A percentile compares a stretch with the other conserved stretches of the same genome.
Evolutionary conservation across 129 eudicot genomes (phyloP).

Genomic region (Solidago caesia): DNA sequence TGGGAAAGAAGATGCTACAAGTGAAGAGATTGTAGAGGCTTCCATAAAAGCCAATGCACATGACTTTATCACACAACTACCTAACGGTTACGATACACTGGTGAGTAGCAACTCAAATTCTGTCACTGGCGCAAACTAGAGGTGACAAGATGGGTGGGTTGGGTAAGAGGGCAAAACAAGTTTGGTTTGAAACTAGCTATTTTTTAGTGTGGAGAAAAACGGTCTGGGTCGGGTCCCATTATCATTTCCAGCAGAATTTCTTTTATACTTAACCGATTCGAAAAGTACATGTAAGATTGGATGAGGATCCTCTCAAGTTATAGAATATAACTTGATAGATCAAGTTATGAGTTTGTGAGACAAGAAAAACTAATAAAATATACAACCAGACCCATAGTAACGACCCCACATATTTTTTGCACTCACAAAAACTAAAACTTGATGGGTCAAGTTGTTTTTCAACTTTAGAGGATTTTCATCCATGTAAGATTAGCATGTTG

Average conservation of each 20-base stretch:
- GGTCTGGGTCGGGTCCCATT: neutral
- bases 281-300: neutral
- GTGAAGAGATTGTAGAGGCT: constrained; percentile 46
- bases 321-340: too few species aligned
- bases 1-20: constrained; percentile 66
- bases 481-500: too few species aligned
- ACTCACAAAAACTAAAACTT: too few species aligned
- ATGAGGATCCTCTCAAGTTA: neutral
- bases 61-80: constrained; percentile 54
- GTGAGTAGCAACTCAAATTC: constrained; percentile 21
- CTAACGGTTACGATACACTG: constrained; percentile 57
- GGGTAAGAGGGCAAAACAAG: neutral
- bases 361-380: too few species aligned
- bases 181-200: neutral
- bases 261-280: neutral
- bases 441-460: too few species aligned
- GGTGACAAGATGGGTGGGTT: neutral
- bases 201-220: neutral
- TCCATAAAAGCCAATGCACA: constrained; percentile 77
- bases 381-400: too few species aligned
- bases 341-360: too few species aligned
- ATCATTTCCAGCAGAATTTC: too few species aligned
- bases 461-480: too few species aligned
- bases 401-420: too few species aligned
- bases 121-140: neutral